These are phyloP conservation scores for Wallacemonas sp. DNA, from an alignment of 208 protist genomes.

Conservation along the genomic window DNA sequence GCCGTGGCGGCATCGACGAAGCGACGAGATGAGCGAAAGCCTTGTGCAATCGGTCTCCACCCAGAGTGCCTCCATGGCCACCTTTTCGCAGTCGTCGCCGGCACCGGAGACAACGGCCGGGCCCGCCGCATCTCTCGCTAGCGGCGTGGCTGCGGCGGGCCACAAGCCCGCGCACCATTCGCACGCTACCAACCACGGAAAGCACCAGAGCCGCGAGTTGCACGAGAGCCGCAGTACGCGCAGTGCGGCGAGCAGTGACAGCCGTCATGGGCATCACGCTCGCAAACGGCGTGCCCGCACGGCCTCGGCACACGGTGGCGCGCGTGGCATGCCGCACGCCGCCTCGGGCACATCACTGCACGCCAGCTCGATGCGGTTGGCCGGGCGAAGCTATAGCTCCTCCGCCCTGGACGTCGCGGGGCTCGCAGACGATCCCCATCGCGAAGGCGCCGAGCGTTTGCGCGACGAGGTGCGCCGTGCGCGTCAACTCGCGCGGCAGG, in stretches of 20 bases:
- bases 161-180: no score
- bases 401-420: not conserved
- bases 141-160: no score
- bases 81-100: not conserved
- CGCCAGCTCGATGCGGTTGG: not conserved
- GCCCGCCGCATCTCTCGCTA: no score
- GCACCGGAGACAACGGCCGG: not conserved
- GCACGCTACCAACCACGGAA: no score
- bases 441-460: slow-evolving; percentile 15
- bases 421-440: not conserved
- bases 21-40: not conserved
- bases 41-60: slow-evolving; percentile 2
- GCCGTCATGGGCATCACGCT: not conserved
- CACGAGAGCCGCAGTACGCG: no score
- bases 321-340: not conserved
- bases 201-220: no score
- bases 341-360: not conserved
- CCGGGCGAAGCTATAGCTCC: not conserved
- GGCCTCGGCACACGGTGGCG: not conserved
- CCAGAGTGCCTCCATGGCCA: not conserved
- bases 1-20: not conserved
- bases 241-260: no score
- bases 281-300: slow-evolving; percentile 3
- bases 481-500: slow-evolving; percentile 2
- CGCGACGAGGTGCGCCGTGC: slow-evolving; percentile 21